Conservation (phyloP, 345 rosid genomes). For the Aurinia saxatilis region DNA sequence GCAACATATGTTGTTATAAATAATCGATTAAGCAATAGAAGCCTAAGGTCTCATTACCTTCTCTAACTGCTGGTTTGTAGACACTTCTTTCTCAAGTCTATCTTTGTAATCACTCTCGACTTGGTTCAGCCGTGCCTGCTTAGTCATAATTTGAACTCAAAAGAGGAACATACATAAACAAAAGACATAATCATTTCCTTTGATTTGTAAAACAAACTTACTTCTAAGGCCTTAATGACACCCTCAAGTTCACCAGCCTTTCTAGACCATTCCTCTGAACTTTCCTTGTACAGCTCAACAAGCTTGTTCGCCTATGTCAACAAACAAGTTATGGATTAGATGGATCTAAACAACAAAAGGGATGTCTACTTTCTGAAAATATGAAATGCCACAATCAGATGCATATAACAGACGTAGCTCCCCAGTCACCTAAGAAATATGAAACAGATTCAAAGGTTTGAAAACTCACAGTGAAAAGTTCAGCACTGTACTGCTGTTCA, state of each 20-base stretch:
- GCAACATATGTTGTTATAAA: neutral
- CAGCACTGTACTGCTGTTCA: conserved; percentile 68
- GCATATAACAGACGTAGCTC: neutral
- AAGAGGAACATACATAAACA: conserved; percentile 5
- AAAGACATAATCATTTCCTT: neutral
- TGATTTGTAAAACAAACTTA: conserved; percentile 26
- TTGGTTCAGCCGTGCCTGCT: conserved; percentile 64
- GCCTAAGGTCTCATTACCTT: conserved; percentile 42
- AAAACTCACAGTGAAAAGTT: conserved; percentile 71
- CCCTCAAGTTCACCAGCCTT: conserved; percentile 98
- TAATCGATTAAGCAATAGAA: neutral
- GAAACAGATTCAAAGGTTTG: neutral
- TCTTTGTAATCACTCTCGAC: conserved; percentile 67
- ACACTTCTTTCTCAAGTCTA: conserved; percentile 69
- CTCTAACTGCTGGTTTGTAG: conserved; percentile 51
- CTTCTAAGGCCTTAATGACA: conserved; percentile 87
- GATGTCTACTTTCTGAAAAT: neutral
- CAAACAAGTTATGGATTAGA: conserved; percentile 11
- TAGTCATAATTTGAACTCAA: conserved; percentile 10
- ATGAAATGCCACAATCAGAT: conserved; percentile 7
- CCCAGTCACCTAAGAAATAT: neutral
- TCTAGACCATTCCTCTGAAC: conserved; percentile 89
- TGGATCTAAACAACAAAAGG: neutral
- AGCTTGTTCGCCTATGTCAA: conserved; percentile 67
- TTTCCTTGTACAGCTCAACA: conserved; percentile 81